Percentiles rank a stretch among this genome's conserved stretches.
phyloP scores from a whole-genome alignment of 108 stramenopile species.

The Fragilaria crotonensis region DNA sequence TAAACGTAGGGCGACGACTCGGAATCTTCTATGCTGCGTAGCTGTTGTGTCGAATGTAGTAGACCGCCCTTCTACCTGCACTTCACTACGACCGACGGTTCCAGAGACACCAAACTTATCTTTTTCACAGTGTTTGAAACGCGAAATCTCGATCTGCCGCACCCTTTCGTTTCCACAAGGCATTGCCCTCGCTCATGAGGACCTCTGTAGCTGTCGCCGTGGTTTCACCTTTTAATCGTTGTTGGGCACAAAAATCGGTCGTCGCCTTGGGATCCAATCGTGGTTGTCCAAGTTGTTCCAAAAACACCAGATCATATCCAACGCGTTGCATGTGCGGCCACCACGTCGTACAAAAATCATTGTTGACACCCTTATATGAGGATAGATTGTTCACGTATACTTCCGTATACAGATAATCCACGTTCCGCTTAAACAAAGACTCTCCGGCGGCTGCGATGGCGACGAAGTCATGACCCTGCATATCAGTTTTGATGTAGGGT shows the following conservation, averaged over 20 bases:
- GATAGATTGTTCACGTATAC: not conserved
- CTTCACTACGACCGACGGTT: too few relatives aligned
- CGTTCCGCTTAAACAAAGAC: not conserved
- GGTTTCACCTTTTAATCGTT: not conserved
- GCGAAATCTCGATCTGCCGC: not conserved
- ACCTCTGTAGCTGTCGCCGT: not conserved
- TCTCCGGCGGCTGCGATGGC: not conserved
- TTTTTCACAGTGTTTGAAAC: not conserved
- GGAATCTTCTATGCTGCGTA: too few relatives aligned
- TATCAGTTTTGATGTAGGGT: not conserved
- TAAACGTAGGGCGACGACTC: too few relatives aligned
- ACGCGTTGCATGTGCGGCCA: not conserved
- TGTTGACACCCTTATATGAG: not conserved
- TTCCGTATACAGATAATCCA: constrained; percentile 1
- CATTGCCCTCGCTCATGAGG: not conserved
- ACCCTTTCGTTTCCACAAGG: not conserved
- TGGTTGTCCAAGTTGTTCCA: not conserved
- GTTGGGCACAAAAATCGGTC: not conserved
- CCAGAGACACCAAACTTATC: too few relatives aligned
- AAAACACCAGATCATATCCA: not conserved
- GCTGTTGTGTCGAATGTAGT: too few relatives aligned
- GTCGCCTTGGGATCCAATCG: not conserved
- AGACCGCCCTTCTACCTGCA: too few relatives aligned
- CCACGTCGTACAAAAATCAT: not conserved
- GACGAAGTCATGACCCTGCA: not conserved